Base-by-base conservation (phyloP, 495 filamentous ascomycete species). In the Aspergillus ellipticus region DNA sequence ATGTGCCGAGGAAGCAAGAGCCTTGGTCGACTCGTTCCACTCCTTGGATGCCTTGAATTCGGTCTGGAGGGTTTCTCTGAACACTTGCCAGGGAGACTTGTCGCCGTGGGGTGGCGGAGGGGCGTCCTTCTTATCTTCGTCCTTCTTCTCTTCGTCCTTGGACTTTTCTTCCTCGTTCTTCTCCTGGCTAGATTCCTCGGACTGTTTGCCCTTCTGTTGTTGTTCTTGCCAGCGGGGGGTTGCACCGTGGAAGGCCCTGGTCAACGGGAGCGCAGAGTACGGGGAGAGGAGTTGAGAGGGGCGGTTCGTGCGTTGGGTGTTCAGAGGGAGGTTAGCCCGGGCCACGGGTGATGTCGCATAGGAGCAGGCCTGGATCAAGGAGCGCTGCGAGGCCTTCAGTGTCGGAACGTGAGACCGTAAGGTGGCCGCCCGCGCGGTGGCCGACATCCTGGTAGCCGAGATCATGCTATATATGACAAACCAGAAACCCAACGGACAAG, bases 11-110 rank as follows among this genome's bases (percentile, higher is more conserved):
- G 88, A 87, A 11, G 90, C 90, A 10, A 98, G 81, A 50, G 92
- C 90, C 69, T 97, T 97, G 16, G 92, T 98, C 42, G 90, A 96
- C 62, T 98, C 94, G 64, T 97, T 94, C 94, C 95, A 98, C 71
- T 98, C 94, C 68, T 97, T 96, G 16, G 94, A 97, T 24, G 92
- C 89, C 67, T 96, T 92, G 73, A 98, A 94, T 67, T 97, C 94
- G 49, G 79, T 77, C 64, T 89, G 84, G 69, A 98, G 83, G 51
- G 94, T 98, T 62, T 98, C 94, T 56, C 90, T 89, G 78, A 98
- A 98, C 37, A 98, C 94, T 71, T 96, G 90, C 89, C 94, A 96
- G 29, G 94, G 94, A 7, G 93, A 89, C 76, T 98, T 98, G 73
- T 96, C 90, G 56, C 94, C 95, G 63, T 98, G 95, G 6, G 94